Percentiles rank a stretch among this genome's conserved stretches.
Conservation (phyloP, 768 basidiomycete species). For the Kondoa malvinella region DNA sequence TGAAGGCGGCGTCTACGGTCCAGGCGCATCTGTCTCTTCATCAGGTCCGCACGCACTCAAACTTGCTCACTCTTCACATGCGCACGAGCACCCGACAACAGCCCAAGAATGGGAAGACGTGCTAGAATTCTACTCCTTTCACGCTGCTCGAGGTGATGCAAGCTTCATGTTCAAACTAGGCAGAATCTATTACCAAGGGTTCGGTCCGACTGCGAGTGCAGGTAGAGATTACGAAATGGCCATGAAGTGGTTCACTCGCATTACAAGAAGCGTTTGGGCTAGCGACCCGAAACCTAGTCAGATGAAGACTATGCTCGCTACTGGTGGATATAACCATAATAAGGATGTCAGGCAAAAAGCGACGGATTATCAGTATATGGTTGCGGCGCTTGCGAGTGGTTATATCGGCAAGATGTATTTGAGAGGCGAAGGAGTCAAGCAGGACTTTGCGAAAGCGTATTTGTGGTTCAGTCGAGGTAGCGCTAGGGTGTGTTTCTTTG, state of each 20-base stretch:
- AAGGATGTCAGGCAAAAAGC: conserved; percentile 29
- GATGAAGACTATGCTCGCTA: conserved; percentile 30
- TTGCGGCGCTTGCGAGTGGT: conserved; percentile 62
- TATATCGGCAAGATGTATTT: conserved; percentile 88
- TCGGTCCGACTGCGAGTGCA: conserved; percentile 49
- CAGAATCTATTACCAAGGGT: conserved; percentile 92
- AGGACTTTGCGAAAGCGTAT: conserved; percentile 49
- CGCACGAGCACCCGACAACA: conserved; percentile 48
- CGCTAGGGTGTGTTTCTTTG: conserved; percentile 5
- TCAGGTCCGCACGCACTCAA: conserved; percentile 49
- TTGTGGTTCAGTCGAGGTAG: conserved; percentile 78
- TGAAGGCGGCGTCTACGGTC: conserved; percentile 81
- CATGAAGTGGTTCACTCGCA: conserved; percentile 61
- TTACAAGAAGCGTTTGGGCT: conserved; percentile 75
- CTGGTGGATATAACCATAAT: conserved; percentile 25
- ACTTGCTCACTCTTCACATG: conserved; percentile 64
- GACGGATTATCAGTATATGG: conserved; percentile 37
- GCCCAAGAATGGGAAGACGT: conserved; percentile 26
- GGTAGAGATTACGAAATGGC: conserved; percentile 62
- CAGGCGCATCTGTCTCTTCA: conserved; percentile 82
- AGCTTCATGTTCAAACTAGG: conserved; percentile 81
- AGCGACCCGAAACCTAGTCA: conserved; percentile 43
- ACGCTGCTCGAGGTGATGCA: conserved; percentile 77
- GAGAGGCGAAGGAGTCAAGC: conserved; percentile 73
- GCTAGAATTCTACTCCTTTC: conserved; percentile 46